A percentile compares a stretch with the other conserved stretches of the same genome.
Evolutionary conservation across 2,329 filamentous ascomycete genomes (phyloP).

Genomic region (Verticillium alfalfae): DNA sequence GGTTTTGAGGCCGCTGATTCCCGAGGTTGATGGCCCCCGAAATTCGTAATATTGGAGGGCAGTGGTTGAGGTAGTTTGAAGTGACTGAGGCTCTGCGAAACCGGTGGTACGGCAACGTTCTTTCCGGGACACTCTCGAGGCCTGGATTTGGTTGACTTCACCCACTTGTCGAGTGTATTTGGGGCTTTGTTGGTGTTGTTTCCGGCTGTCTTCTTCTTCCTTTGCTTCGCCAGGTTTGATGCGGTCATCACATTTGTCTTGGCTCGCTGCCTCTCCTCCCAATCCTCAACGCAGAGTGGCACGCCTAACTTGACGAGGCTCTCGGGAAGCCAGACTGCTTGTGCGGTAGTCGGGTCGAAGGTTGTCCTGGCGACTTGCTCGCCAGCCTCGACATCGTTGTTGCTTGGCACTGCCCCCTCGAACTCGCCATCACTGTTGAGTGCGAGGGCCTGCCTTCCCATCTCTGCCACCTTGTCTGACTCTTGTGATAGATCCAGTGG

Average conservation of each 20-base stretch:
- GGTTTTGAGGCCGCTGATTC: neutral
- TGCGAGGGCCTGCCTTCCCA: slow-evolving; percentile 48
- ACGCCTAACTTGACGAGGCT: slow-evolving; percentile 14
- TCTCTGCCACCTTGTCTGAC: slow-evolving; percentile 52
- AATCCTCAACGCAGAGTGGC: slow-evolving; percentile 13
- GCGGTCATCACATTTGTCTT: slow-evolving; percentile 17
- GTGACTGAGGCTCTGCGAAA: neutral
- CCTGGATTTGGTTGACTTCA: slow-evolving; percentile 9
- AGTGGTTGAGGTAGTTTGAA: neutral
- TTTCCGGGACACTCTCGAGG: neutral
- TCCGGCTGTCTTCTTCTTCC: slow-evolving; percentile 11
- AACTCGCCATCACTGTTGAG: slow-evolving; percentile 64
- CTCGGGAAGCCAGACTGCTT: slow-evolving; percentile 38
- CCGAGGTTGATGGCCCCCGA: neutral
- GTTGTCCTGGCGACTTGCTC: slow-evolving; percentile 21
- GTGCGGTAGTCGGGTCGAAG: slow-evolving; percentile 62
- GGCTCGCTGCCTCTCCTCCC: slow-evolving; percentile 18
- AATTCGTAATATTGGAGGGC: neutral
- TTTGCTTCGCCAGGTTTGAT: slow-evolving; percentile 10
- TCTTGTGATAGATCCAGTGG: slow-evolving; percentile 71
- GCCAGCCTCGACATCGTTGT: neutral
- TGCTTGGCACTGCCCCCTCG: slow-evolving; percentile 17
- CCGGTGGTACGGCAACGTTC: neutral
- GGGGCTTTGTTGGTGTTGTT: slow-evolving; percentile 12
- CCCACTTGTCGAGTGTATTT: slow-evolving; percentile 33